Base-by-base conservation (phyloP, 2,329 filamentous ascomycete species). In the Cladosporium sphaerospermum region DNA sequence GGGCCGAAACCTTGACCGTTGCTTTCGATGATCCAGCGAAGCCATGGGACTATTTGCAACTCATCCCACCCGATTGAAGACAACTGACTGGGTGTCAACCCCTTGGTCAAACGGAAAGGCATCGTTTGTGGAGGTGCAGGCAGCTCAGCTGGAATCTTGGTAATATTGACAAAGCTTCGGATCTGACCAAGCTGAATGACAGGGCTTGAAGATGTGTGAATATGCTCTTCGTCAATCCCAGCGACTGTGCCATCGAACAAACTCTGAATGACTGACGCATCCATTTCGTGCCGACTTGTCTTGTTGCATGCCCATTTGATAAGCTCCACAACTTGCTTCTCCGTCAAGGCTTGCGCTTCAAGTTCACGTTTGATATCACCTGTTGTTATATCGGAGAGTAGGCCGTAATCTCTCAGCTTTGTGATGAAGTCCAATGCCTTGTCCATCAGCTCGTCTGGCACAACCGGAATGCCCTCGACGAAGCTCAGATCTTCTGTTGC, bases 351-450 rank as follows among this genome's bases (percentile, higher is more conserved):
- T 63, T 89, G 90, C 7, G 84, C 80, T 63, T 90, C 88, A 3
- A 99, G 75, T 61, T 96, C 91, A 55, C 83, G 75, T 57, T 85
- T 88, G 56, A 99, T 89, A 65, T 99, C 93, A 4, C 83, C 81
- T 28, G 93, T 84, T 0, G 89, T 96, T 54, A 97, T 88, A 59
- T 90, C 85, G 1, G 84, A 87, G n/a, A 99, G 80, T 53, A 97
- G 77, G 1, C 89, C 90, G 66, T 90, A 93, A 34, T 91, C 87
- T 53, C 85, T 84, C 43, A 99, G 73, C 61, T 88, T 90, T 54
- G 79, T 79, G 54, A 97, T 82, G 61, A 99, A 95, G 0, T 79
- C 78, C n/a, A 79, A 75, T 4, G 81, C 77, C 48, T 76, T 80
- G 9, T 83, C 78, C 54, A 85, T 82, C 61, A 97, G 78, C 55